phyloP scores from a whole-genome alignment of 2,329 filamentous ascomycete species.

The Penicillium olsonii region DNA sequence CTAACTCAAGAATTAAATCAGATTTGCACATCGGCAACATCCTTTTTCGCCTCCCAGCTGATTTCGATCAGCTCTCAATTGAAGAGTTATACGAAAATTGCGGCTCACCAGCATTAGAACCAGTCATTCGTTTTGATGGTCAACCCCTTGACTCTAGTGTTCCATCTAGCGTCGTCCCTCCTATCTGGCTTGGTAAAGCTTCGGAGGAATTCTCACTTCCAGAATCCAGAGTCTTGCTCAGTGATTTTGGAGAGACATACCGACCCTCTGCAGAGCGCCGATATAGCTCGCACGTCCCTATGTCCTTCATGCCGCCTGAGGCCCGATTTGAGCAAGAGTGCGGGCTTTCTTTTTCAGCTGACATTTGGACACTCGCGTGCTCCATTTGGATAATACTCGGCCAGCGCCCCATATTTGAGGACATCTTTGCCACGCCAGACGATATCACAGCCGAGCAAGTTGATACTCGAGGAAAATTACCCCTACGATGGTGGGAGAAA shows the following conservation, averaged over 20 bases:
- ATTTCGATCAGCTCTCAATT: neutral
- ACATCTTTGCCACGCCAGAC: conserved; percentile 26
- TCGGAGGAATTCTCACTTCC: neutral
- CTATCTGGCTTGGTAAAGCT: neutral
- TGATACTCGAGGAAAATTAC: conserved; percentile 28
- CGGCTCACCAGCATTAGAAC: neutral
- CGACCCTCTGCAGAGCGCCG: neutral
- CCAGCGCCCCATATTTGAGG: conserved; percentile 26
- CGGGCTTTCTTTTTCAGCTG: conserved; percentile 25
- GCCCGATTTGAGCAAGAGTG: conserved; percentile 33
- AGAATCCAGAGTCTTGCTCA: neutral
- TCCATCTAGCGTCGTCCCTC: neutral
- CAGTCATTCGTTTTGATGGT: neutral
- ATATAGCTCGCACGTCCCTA: conserved; percentile 26
- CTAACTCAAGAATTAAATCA: neutral
- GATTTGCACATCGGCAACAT: neutral
- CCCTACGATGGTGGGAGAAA: conserved; percentile 19
- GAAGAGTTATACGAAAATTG: neutral
- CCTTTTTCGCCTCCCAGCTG: neutral
- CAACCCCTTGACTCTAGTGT: neutral
- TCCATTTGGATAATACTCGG: conserved; percentile 29
- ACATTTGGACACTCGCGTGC: conserved; percentile 39
- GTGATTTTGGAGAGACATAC: neutral
- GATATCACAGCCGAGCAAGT: conserved; percentile 28
- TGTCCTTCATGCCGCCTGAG: conserved; percentile 34